Percentiles rank a stretch among this genome's conserved stretches.
Evolutionary conservation across 805 yeast genomes (phyloP).

Genomic region (Kuraishia hungarica): DNA sequence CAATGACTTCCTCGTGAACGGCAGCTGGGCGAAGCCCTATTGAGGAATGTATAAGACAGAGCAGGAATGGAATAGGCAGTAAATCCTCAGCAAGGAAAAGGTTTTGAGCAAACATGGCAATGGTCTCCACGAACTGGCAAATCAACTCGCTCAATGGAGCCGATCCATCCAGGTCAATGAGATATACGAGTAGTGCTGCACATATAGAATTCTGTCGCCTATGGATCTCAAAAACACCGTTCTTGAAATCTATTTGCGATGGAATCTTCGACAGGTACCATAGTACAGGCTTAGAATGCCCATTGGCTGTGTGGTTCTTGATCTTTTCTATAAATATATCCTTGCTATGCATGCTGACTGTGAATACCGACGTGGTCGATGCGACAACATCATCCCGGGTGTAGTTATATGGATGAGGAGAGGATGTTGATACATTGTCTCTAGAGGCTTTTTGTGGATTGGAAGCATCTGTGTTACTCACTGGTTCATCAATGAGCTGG

Average conservation of each 20-base stretch:
- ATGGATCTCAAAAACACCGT: constrained; percentile 18
- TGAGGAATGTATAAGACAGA: constrained; percentile 47
- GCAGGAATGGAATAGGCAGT: constrained; percentile 48
- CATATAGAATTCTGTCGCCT: constrained; percentile 18
- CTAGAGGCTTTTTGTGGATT: background rate
- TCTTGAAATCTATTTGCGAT: constrained; percentile 18
- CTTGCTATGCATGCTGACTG: constrained; percentile 26
- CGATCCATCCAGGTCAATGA: constrained; percentile 31
- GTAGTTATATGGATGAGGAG: background rate
- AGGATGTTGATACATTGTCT: background rate
- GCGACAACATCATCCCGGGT: background rate
- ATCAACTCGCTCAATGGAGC: constrained; percentile 42
- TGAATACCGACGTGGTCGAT: background rate
- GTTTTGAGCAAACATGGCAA: constrained; percentile 20
- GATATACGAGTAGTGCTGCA: constrained; percentile 28
- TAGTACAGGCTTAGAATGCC: constrained; percentile 22
- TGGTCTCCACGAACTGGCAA: constrained; percentile 27
- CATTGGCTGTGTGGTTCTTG: constrained; percentile 26
- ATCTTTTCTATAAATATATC: constrained; percentile 28
- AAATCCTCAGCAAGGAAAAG: constrained; percentile 11
- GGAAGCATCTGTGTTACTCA: background rate
- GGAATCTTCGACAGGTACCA: constrained; percentile 24
- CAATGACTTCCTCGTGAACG: constrained; percentile 29
- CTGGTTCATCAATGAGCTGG: background rate
- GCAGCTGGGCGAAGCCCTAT: constrained; percentile 59